phyloP scores from a whole-genome alignment of 805 yeast species.

The Metschnikowia bowlesiae region DNA sequence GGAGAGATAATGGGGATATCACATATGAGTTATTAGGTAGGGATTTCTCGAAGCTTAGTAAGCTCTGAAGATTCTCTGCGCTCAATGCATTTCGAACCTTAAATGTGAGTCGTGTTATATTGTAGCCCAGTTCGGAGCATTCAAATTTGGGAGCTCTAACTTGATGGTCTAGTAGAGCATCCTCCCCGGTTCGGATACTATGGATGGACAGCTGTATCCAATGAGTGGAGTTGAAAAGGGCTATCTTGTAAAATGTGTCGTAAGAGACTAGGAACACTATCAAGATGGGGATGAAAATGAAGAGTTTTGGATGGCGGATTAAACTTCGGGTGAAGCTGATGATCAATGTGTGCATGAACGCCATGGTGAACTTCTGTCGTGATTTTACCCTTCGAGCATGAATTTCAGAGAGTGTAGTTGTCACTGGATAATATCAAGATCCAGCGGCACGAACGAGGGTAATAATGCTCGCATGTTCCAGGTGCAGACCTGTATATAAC shows the following conservation, averaged over 20 bases:
- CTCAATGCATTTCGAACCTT: conserved; percentile 8
- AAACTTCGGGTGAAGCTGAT: conserved; percentile 17
- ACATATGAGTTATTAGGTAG: conserved; percentile 3
- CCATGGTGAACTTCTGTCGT: background rate
- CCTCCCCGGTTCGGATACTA: background rate
- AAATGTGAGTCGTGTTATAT: conserved; percentile 7
- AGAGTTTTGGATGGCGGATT: conserved; percentile 24
- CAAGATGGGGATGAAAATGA: conserved; percentile 30
- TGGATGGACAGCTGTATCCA: conserved; percentile 2
- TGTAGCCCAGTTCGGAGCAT: background rate
- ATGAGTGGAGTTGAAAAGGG: conserved; percentile 13
- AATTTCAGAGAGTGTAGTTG: background rate
- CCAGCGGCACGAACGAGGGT: background rate
- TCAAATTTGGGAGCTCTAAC: background rate
- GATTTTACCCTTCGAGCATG: background rate
- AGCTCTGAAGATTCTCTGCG: conserved; percentile 7
- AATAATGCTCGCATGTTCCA: conserved; percentile 1
- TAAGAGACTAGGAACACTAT: conserved; percentile 31
- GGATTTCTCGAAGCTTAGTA: conserved; percentile 7
- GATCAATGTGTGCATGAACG: conserved; percentile 12
- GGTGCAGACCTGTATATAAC: background rate
- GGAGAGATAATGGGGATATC: conserved; percentile 13
- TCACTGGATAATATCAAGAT: background rate
- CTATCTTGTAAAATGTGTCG: conserved; percentile 32
- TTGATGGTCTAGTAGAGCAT: background rate